phyloP scores from a whole-genome alignment of 768 basidiomycete genomes.

The Glaciozyma antarctica region DNA sequence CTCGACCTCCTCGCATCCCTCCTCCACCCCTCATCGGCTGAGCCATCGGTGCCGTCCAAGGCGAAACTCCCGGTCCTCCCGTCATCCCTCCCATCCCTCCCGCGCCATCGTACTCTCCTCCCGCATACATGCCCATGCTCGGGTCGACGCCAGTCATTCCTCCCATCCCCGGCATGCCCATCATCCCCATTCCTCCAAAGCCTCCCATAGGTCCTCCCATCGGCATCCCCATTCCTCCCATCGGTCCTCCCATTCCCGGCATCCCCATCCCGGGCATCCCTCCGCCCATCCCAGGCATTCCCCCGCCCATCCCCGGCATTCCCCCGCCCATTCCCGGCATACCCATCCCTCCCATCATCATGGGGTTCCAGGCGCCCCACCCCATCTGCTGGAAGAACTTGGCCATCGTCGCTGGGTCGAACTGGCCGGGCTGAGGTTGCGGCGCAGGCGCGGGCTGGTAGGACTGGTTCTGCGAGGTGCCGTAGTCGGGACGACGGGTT shows the following conservation, averaged over 20 bases:
- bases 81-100: constrained; percentile 4
- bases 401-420: constrained; percentile 87
- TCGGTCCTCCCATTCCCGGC: constrained; percentile 35
- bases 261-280: constrained; percentile 20
- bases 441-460: constrained; percentile 9
- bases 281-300: constrained; percentile 27
- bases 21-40: constrained; percentile 37
- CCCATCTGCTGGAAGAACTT: constrained; percentile 87
- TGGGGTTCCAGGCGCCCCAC: constrained; percentile 37
- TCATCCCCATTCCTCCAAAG: constrained; percentile 28
- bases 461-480: constrained; percentile 17
- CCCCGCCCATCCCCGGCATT: constrained; percentile 15
- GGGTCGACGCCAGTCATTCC: constrained; percentile 38
- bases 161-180: constrained; percentile 37
- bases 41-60: constrained; percentile 26
- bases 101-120: not conserved
- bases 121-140: constrained; percentile 7
- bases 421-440: constrained; percentile 45
- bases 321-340: constrained; percentile 27
- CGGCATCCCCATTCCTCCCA: constrained; percentile 9
- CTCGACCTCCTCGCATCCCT: constrained; percentile 42
- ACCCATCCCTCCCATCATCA: constrained; percentile 32
- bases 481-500: constrained; percentile 42
- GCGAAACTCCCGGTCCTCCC: not conserved
- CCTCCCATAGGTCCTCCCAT: constrained; percentile 18